A percentile compares a stretch with the other conserved stretches of the same genome.
Conservation (phyloP, 1,139 yeast species). For the Waltiozyma sp. region DNA sequence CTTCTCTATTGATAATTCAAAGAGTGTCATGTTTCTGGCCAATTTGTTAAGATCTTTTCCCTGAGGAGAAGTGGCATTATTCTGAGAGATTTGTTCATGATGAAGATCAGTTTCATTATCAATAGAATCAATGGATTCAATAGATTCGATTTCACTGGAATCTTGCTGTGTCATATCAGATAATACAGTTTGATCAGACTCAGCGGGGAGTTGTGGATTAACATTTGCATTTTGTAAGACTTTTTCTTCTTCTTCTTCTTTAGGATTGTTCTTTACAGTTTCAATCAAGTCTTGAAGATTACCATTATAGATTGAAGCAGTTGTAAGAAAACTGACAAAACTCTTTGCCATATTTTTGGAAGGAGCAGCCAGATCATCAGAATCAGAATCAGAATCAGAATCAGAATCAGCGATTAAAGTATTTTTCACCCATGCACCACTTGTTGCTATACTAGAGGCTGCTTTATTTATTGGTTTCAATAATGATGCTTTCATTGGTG, state of each 20-base stretch:
- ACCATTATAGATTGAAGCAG: conserved; percentile 44
- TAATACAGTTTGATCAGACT: background rate
- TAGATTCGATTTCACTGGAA: background rate
- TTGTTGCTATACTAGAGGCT: background rate
- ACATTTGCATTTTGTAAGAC: no score
- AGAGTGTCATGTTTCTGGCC: conserved; percentile 11
- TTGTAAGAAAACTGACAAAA: conserved; percentile 38
- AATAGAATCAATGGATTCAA: background rate
- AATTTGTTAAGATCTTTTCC: background rate
- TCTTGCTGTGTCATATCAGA: no score
- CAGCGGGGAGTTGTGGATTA: no score
- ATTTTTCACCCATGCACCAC: background rate
- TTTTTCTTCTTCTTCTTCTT: conserved; percentile 11
- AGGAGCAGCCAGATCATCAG: conserved; percentile 24
- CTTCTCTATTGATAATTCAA: conserved; percentile 27
- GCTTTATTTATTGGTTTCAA: background rate
- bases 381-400: conserved; percentile 2
- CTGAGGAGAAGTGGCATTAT: background rate
- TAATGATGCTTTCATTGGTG: background rate
- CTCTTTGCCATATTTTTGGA: conserved; percentile 30
- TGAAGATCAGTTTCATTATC: background rate
- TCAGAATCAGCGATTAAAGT: conserved; percentile 1
- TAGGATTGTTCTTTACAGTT: conserved; percentile 6
- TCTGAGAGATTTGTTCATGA: background rate
- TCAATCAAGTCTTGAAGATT: conserved; percentile 18